Evolutionary conservation across 495 filamentous ascomycete genomes (phyloP).

Genomic region (Tuber indicum): DNA sequence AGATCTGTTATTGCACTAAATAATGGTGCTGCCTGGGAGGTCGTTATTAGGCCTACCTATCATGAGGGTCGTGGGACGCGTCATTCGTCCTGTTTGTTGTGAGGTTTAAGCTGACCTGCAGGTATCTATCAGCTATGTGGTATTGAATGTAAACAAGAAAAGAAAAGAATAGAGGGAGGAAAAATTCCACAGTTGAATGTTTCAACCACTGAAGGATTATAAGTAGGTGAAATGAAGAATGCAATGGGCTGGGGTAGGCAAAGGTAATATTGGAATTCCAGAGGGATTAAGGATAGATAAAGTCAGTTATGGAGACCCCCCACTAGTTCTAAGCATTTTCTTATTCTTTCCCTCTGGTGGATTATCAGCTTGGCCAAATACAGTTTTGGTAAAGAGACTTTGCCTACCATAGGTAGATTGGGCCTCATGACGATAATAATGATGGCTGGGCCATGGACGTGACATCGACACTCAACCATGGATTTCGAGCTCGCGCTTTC

Average conservation of each 20-base stretch:
- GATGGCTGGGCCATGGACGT: background rate
- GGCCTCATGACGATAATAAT: background rate
- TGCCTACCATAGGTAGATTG: background rate
- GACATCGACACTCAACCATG: background rate
- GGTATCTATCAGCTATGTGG: background rate
- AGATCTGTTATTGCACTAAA: background rate
- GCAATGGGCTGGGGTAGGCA: background rate
- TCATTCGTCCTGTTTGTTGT: background rate
- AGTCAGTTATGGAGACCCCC: background rate
- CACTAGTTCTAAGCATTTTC: too few relatives aligned
- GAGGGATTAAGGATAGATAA: background rate
- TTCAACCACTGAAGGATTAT: background rate
- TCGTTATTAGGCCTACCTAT: background rate
- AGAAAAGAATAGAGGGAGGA: background rate
- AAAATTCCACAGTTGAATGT: slow-evolving; percentile 1
- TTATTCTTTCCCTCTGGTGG: background rate
- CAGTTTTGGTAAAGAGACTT: background rate
- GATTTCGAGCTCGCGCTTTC: background rate
- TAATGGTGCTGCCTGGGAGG: background rate
- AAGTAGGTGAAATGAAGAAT: background rate
- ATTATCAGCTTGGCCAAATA: background rate
- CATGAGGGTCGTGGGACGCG: background rate
- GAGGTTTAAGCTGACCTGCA: background rate
- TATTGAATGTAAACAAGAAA: background rate
- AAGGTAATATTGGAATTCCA: background rate